Evolutionary conservation across 352 stramenopile species (phyloP), one percentile per base, ranked within the genome.

Genomic region (Globisporangium spinosum): DNA sequence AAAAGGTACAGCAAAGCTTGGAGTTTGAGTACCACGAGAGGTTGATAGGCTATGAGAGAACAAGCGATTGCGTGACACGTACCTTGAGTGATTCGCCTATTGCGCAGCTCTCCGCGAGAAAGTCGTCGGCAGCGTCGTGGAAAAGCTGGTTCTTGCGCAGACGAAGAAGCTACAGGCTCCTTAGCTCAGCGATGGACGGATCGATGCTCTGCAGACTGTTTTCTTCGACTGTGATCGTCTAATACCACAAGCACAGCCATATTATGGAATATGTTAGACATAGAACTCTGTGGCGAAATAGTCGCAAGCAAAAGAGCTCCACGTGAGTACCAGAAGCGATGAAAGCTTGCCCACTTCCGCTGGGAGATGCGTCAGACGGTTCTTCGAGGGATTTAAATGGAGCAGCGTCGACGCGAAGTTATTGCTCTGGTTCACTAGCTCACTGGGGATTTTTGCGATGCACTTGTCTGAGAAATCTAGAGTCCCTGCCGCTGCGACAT

Each of bases 91-190:
- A 75, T 10, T 27, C 45, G 2, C 67, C 53, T 15, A 79, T n/a
- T 3, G 63, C 58, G 13, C 61, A 65, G 10, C 63, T 69, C 4
- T 64, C 54, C 0, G 63, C 66, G 7, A 92, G 69, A 57, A 90
- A 78, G 7, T 70, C 62, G 43, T 86, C 67, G 10, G 93, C 68
- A 1, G 72, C 77, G 17, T 79, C 67, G 7, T 72, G 68, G 8
- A 80, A 80, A 20, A 95, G 74, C 45, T 82, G 76, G 55, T 95
- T 94, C 66, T 95, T 95, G 5, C 83, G 79, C 40, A 94, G 57
- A 43, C 83, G 84, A 40, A 95, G 65, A 1, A 89, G 70, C 40
- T 89, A 72, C 8, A 95, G 75, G 5, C 75, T 72, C 45, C 74
- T 74, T 17, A 95, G 71, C 22, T 61, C 49, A 43, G 73, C 74